Percentiles rank a stretch among this genome's conserved stretches.
Evolutionary conservation across 1,284 basidiomycete species (phyloP).

Genomic region (Cryptococcus hybrid): DNA sequence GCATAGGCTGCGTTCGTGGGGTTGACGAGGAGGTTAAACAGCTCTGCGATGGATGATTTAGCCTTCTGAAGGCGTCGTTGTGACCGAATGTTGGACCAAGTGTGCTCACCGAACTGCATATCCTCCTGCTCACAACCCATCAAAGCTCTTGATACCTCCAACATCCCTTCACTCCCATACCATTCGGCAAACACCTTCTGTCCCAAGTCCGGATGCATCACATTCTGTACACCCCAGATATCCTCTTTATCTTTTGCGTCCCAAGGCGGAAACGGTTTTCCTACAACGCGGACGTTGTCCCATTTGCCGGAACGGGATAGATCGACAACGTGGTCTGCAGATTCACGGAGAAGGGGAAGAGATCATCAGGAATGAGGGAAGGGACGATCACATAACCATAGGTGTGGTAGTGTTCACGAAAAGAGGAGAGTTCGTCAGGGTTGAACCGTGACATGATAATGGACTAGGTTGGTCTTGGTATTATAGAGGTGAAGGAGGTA

Average conservation of each 20-base stretch:
- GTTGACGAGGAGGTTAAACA: constrained; percentile 77
- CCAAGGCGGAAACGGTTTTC: constrained; percentile 78
- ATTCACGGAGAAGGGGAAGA: constrained; percentile 55
- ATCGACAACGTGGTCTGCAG: constrained; percentile 58
- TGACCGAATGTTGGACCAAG: neutral
- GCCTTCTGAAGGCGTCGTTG: neutral
- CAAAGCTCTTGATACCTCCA: constrained; percentile 39
- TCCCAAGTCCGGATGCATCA: constrained; percentile 64
- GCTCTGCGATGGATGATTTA: constrained; percentile 54
- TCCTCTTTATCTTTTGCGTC: constrained; percentile 54
- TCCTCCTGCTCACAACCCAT: constrained; percentile 60
- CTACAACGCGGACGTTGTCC: constrained; percentile 69
- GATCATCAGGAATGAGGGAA: constrained; percentile 56
- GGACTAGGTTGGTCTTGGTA: too few relatives aligned
- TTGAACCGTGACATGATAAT: neutral
- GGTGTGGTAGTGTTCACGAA: constrained; percentile 55
- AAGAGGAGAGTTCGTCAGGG: neutral
- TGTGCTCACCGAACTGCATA: constrained; percentile 64
- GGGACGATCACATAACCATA: constrained; percentile 72
- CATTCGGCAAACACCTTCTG: too few relatives aligned
- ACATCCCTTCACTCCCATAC: too few relatives aligned
- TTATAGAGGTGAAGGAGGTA: too few relatives aligned
- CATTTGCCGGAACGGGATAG: constrained; percentile 64
- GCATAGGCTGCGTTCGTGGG: constrained; percentile 67
- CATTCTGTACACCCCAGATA: constrained; percentile 75